phyloP scores from a whole-genome alignment of 306 rosid species.

The Sindora glabra region DNA sequence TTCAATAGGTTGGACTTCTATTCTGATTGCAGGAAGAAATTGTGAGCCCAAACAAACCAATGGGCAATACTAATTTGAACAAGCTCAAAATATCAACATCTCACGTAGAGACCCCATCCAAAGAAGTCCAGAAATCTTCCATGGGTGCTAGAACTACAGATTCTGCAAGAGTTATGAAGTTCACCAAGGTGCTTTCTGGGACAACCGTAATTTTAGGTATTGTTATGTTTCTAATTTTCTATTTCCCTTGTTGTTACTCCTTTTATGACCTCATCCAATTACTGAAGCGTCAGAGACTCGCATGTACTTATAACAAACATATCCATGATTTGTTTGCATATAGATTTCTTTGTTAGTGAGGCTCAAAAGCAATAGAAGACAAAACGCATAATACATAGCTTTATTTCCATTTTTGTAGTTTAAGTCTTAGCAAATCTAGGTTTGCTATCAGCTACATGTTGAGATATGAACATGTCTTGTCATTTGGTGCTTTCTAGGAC shows the following conservation, averaged over 20 bases:
- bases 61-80: slow-evolving; percentile 26
- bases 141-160: slow-evolving; percentile 87
- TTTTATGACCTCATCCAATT: background rate
- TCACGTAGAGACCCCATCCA: slow-evolving; percentile 27
- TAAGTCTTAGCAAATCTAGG: too few species aligned
- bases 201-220: slow-evolving; percentile 70
- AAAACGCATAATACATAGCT: background rate
- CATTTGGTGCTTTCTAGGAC: background rate
- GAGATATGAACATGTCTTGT: background rate
- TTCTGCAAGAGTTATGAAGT: slow-evolving; percentile 78
- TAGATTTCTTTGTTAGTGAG: background rate
- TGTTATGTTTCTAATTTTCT: slow-evolving; percentile 4
- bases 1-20: slow-evolving; percentile 23
- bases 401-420: background rate
- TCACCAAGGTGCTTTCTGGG: slow-evolving; percentile 75
- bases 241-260: background rate
- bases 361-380: background rate
- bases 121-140: slow-evolving; percentile 45
- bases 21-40: slow-evolving; percentile 54
- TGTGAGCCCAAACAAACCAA: slow-evolving; percentile 32
- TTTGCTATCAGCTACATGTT: too few species aligned
- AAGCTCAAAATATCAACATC: slow-evolving; percentile 43
- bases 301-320: too few species aligned
- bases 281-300: too few species aligned
- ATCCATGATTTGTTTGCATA: background rate